These are phyloP conservation scores for Lentinula guzmanii DNA, from an alignment of 768 basidiomycete genomes.

Conservation along the genomic window DNA sequence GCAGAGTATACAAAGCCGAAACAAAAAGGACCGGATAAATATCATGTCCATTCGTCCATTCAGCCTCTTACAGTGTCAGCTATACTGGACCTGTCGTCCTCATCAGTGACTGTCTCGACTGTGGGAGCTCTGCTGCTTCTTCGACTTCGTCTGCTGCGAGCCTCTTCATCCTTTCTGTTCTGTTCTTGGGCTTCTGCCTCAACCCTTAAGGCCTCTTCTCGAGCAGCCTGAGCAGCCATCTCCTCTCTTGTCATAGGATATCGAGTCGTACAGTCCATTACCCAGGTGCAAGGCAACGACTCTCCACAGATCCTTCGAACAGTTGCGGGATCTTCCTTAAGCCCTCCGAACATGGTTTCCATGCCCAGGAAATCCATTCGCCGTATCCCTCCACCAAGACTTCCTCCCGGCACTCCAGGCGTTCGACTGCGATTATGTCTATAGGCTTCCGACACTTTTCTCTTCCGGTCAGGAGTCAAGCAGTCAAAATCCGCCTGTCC, in stretches of 20 bases:
- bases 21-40: neutral
- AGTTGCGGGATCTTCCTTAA: conserved; percentile 37
- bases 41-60: neutral
- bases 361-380: conserved; percentile 61
- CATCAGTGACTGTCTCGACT: neutral
- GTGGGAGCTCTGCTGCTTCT: neutral
- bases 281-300: conserved; percentile 3
- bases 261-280: neutral
- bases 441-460: conserved; percentile 47
- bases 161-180: neutral
- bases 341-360: conserved; percentile 59
- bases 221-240: neutral
- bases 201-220: neutral
- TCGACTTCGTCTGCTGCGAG: neutral
- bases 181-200: neutral
- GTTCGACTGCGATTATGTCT: conserved; percentile 60
- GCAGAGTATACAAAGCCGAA: neutral
- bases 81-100: neutral
- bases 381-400: conserved; percentile 55
- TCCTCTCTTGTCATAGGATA: conserved; percentile 6
- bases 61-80: neutral
- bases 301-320: conserved; percentile 34
- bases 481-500: conserved; percentile 46
- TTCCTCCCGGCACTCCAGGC: conserved; percentile 63
- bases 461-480: conserved; percentile 28